Conservation (phyloP, 495 filamentous ascomycete genomes). For the Tuber magnatum region DNA sequence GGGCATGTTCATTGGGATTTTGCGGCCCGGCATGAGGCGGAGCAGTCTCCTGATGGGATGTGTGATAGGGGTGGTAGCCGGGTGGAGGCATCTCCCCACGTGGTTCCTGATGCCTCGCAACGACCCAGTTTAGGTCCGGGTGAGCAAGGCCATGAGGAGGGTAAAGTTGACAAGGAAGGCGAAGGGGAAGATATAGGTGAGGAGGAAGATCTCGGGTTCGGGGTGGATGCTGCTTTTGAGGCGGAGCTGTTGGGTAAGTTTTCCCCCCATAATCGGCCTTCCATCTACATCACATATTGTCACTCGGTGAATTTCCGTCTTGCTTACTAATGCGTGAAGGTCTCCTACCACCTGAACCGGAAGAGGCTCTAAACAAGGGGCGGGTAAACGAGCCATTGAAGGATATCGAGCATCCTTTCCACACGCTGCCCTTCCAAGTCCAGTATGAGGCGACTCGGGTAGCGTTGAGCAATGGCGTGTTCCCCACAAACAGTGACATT, state of each 20-base stretch:
- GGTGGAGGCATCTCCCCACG: neutral
- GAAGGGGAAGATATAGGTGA: neutral
- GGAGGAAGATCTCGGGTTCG: neutral
- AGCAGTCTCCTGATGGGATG: neutral
- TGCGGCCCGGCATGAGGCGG: neutral
- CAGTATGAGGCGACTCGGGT: slow-evolving; percentile 34
- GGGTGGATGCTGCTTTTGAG: neutral
- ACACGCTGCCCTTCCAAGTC: slow-evolving; percentile 23
- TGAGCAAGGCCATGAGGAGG: neutral
- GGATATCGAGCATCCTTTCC: slow-evolving; percentile 14
- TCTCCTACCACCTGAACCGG: neutral
- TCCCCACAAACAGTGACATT: slow-evolving; percentile 3
- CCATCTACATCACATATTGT: neutral
- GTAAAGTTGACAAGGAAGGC: neutral
- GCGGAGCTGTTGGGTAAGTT: neutral
- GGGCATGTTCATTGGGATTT: neutral
- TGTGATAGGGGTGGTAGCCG: neutral
- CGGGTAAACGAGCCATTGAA: neutral
- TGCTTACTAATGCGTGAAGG: neutral
- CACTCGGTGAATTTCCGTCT: neutral
- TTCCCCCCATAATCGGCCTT: neutral
- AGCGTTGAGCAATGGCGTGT: slow-evolving; percentile 16
- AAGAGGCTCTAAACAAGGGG: neutral
- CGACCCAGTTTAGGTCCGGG: neutral
- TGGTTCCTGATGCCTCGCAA: neutral